Evolutionary conservation across 1,139 yeast genomes (phyloP), one percentile per base, ranked within the genome.

Genomic region (Fermentozyma sake): DNA sequence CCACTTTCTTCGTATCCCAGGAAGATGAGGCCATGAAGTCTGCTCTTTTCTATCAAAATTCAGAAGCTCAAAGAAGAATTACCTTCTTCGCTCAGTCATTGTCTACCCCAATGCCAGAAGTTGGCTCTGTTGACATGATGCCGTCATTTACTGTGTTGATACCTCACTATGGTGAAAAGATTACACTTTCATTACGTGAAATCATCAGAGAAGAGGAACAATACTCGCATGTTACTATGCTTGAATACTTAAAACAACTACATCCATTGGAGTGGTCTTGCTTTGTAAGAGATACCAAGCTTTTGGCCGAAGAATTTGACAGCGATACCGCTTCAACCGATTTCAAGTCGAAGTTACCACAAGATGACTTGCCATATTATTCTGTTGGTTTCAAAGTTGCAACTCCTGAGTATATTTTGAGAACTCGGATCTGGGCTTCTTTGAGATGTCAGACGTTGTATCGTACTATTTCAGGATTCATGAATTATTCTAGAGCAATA

Each of bases 351-450:
- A 42, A 39, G 16, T 50, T 45, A 6, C 46, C 48, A 11, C 27
- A 37, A 18, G 63, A 58, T 29, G 73, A 69, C 35, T 44, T 65
- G 12, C 70, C 73, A 1, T 70, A 61, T 35, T 58, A 59, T 33
- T 64, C 72, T 2, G 67, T 71, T 24, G 79, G 78, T 0, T 72
- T 64, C 42, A 72, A 71, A 39, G 57, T 68, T 22, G 75, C 76
- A 1, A 62, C 76, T 0, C 77, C 77, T 0, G 76, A 70, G 29
- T 71, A 68, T 39, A 59, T 69, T 13, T 43, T 72, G 31, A 52
- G 79, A 41, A 72, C 79, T 1, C 46, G 79, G 38, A 63, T 73
- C 11, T 73, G 79, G 79, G 77, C 79, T 1, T 72, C 78, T 1
- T 51, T 73, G 28, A 54, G 79, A 40, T 60, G 75, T 3, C 79